These are phyloP conservation scores for Lachancea lanzarotensis DNA, from an alignment of 805 yeast genomes.

Conservation along the genomic window DNA sequence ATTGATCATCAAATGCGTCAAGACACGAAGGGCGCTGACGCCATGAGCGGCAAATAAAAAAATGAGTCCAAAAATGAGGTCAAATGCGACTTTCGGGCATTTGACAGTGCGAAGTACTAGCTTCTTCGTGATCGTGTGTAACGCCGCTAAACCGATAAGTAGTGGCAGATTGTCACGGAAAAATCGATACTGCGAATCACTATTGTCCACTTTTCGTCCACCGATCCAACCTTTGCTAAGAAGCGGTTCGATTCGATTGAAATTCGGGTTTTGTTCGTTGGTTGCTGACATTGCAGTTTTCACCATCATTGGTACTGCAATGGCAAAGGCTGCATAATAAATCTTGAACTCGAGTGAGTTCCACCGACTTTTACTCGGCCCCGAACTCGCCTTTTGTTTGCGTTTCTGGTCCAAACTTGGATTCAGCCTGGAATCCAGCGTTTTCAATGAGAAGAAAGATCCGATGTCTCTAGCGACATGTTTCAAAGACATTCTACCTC, in stretches of 20 bases:
- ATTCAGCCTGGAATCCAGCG: slow-evolving; percentile 25
- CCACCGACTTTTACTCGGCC: slow-evolving; percentile 46
- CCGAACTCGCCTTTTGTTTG: slow-evolving; percentile 10
- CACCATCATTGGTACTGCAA: slow-evolving; percentile 78
- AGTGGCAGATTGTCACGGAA: slow-evolving; percentile 75
- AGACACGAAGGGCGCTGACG: slow-evolving; percentile 54
- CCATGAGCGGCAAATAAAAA: slow-evolving; percentile 79
- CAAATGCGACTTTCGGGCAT: slow-evolving; percentile 53
- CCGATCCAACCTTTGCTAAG: slow-evolving; percentile 82
- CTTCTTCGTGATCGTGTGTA: slow-evolving; percentile 51
- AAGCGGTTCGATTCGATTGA: slow-evolving; percentile 50
- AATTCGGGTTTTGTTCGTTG: slow-evolving; percentile 67
- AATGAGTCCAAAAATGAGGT: slow-evolving; percentile 60
- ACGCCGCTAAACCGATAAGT: slow-evolving; percentile 45
- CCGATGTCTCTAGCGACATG: slow-evolving; percentile 6
- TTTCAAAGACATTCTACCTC: background rate
- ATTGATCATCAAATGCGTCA: slow-evolving; percentile 50
- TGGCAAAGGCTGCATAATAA: slow-evolving; percentile 54
- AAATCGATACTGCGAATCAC: slow-evolving; percentile 83
- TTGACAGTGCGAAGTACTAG: slow-evolving; percentile 21
- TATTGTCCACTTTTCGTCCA: slow-evolving; percentile 86
- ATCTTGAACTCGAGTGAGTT: slow-evolving; percentile 63
- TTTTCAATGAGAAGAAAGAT: slow-evolving; percentile 23
- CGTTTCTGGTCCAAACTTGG: slow-evolving; percentile 16
- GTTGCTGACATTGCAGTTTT: slow-evolving; percentile 78